Base-by-base conservation (phyloP, 2,329 filamentous ascomycete species). In the Aaosphaeria arxii region DNA sequence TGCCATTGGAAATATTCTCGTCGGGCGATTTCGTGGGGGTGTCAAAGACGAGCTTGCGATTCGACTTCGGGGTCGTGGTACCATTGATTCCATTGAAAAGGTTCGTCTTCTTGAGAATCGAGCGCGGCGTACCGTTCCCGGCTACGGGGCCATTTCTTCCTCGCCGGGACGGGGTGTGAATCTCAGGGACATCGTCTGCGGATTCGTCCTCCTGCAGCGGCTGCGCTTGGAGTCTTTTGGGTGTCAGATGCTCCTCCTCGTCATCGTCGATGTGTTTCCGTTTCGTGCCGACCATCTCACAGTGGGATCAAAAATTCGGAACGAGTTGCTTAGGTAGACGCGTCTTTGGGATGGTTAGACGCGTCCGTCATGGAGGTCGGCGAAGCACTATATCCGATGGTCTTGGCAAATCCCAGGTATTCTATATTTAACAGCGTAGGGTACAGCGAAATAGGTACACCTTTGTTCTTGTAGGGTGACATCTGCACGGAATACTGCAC, bases 21-120 rank as follows among this genome's bases (percentile, higher is more conserved):
- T 62, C 58, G 24, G 54, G 51, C 7, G 62, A 55, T 46, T 73
- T 74, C 17, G 67, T 61, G 0, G 74, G 72, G 6, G 74, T 77
- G 38, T 71, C 67, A 55, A 78, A 78, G 5, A 77, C 57, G 4
- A 78, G 71, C 45, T 72, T 77, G 11, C 75, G 64, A 36, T 69
- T 63, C 3, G 74, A 76, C 49, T 62, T 71, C 6, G 75, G 75
- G 1, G 75, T 77, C 3, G 58, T 58, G 39, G 54, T 42, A 6
- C 49, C 58, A 44, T 62, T 58, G 6, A 50, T 11, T 9, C 33
- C 33, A 9, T 62, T 58, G 6, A 49, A 13, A 7, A 55, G 40
- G 5, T 60, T 56, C 6, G 56, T 47, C 54, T 63, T 67, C 47
- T 68, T 69, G 45, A 69, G 44, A 33, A 68, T 70, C 17, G 66